These are phyloP conservation scores for Malassezia obtusa DNA, from an alignment of 1,284 basidiomycete species.

Conservation along the genomic window DNA sequence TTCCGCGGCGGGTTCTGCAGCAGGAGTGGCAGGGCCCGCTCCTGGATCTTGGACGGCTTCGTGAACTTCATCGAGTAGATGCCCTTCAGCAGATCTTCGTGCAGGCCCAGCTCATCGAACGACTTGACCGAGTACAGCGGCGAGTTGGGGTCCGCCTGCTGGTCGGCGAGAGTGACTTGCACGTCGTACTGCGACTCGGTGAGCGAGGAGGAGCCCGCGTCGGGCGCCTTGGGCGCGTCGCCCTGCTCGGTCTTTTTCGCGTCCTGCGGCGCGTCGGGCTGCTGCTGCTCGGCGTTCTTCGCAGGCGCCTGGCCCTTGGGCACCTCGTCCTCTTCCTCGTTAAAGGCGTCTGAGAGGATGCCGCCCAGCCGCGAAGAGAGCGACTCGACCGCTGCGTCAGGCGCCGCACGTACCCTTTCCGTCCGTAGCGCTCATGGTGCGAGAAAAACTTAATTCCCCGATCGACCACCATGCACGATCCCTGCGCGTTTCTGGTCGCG, in stretches of 20 bases:
- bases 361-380: constrained; percentile 16
- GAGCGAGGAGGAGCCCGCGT: constrained; percentile 1
- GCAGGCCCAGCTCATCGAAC: constrained; percentile 61
- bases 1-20: constrained; percentile 89
- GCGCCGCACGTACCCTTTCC: constrained; percentile 1
- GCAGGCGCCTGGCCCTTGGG: not conserved
- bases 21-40: constrained; percentile 84
- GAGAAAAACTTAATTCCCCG: not conserved
- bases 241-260: not conserved
- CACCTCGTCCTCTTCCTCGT: constrained; percentile 4
- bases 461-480: constrained; percentile 11
- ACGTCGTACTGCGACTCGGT: constrained; percentile 40
- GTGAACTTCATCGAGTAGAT: constrained; percentile 92
- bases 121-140: constrained; percentile 86
- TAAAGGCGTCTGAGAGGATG: constrained; percentile 8
- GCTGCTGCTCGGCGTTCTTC: constrained; percentile 16
- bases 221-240: not conserved
- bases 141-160: constrained; percentile 90
- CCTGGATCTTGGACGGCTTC: constrained; percentile 98
- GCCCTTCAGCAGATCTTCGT: constrained; percentile 84
- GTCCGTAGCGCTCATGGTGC: constrained; percentile 10
- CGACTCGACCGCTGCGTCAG: constrained; percentile 11
- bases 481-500: constrained; percentile 20
- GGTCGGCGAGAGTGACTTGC: constrained; percentile 94
- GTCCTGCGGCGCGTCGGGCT: not conserved